Evolutionary conservation across 371 early-diverging fungal genomes (phyloP), one percentile per base, ranked within the genome.

Genomic region (Mortierella sp.): DNA sequence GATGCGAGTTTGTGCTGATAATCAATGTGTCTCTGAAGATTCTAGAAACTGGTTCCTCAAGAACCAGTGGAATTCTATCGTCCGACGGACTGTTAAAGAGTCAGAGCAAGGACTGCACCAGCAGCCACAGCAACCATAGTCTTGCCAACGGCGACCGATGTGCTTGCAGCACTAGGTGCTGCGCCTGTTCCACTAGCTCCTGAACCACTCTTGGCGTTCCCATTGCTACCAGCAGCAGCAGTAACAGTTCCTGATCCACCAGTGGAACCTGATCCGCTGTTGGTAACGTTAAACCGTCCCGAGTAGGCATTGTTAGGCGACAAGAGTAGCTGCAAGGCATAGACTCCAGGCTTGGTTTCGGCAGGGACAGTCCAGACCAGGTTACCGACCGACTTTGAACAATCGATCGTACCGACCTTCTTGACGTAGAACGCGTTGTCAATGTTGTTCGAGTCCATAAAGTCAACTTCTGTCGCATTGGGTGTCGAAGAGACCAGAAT

Each of bases 291-390:
- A 34, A 74, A 74, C 6, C 76, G 63, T 21, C 76, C 76, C 6
- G 76, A 74, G 25, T 74, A 74, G 3, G 76, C 76, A 21, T 74
- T 74, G 53, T 74, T 74, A 45, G 76, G 76, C 0, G 52, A 41
- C 58, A 74, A 43, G 17, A 74, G 45, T 40, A 74, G 44, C 47
- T 74, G 76, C 5, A 74, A 41, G 13, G 85, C 85, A 57, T 87
- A 87, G 21, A 85, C 82, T 45, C 87, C 87, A 37, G 87, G 83
- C 53, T 82, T 79, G 54, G 80, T 81, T 29, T 81, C 61, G 12
- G 72, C 70, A 47, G 87, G 87, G 39, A 87, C 71, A 4, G 80
- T 84, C 85, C 85, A 87, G 44, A 74, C 68, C n/a, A 74, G 47
- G 58, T 74, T 74, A 2, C 76, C 76, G 34, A 74, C 76, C 14